A percentile compares a stretch with the other conserved stretches of the same genome.
phyloP scores from a whole-genome alignment of 345 rosid genomes.

The Ceriops zippeliana region DNA sequence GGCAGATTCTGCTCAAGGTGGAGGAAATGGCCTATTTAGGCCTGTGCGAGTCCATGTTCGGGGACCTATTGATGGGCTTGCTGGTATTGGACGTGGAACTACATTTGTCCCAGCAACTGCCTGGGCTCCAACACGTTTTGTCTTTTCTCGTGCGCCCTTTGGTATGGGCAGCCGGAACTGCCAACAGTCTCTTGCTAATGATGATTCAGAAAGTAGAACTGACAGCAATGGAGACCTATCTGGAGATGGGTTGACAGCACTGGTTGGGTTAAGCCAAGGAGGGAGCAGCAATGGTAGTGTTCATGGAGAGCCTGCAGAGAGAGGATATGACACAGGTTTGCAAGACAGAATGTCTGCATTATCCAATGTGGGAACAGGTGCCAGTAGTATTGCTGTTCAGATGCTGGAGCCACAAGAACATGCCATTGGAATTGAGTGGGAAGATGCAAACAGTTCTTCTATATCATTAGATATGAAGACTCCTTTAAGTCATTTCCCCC shows the following conservation, averaged over 20 bases:
- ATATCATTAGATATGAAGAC: constrained; percentile 90
- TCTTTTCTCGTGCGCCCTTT: constrained; percentile 90
- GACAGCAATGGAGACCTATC: constrained; percentile 70
- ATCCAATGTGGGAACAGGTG: constrained; percentile 39
- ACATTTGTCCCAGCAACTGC: constrained; percentile 71
- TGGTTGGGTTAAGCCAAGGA: constrained; percentile 84
- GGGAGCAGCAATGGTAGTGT: constrained; percentile 39
- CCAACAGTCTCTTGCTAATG: constrained; percentile 77
- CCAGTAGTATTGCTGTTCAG: constrained; percentile 53
- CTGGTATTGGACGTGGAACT: constrained; percentile 89
- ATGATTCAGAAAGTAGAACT: constrained; percentile 71
- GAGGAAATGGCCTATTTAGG: constrained; percentile 67
- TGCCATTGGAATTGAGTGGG: constrained; percentile 70
- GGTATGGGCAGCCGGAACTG: constrained; percentile 66
- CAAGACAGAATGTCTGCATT: constrained; percentile 44
- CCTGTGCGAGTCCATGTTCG: constrained; percentile 87
- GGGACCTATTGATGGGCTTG: constrained; percentile 94
- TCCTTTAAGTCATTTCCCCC: constrained; percentile 94
- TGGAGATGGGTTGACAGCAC: constrained; percentile 87
- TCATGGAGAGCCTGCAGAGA: constrained; percentile 56
- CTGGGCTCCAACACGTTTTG: constrained; percentile 88
- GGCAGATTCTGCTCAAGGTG: constrained; percentile 67
- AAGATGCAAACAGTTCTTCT: constrained; percentile 55
- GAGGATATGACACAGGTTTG: constrained; percentile 46
- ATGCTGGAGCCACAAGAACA: constrained; percentile 64